Percentiles rank a stretch among this genome's conserved stretches.
phyloP scores from a whole-genome alignment of 176 grass and related monocot genomes.

The Secale cereale region DNA sequence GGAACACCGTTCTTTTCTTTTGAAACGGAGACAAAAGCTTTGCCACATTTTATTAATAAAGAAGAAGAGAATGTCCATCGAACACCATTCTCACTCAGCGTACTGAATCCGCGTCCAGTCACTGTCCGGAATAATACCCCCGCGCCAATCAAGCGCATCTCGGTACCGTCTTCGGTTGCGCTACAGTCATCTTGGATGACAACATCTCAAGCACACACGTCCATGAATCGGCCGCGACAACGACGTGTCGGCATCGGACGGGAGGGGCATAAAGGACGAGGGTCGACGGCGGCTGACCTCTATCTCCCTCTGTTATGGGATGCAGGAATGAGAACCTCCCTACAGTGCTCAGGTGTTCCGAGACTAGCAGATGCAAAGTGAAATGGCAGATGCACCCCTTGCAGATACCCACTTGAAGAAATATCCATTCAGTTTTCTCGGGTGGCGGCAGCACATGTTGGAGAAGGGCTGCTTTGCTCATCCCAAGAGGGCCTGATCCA shows the following conservation, averaged over 20 bases:
- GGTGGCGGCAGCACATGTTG: constrained; percentile 31
- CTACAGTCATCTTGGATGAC: not conserved
- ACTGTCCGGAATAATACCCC: not conserved
- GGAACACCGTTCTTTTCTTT: too few relatives aligned
- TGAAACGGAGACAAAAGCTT: too few relatives aligned
- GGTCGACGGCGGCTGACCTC: not conserved
- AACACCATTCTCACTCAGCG: not conserved
- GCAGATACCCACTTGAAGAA: too few relatives aligned
- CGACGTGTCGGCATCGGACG: not conserved
- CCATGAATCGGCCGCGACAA: not conserved
- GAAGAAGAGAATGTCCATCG: too few relatives aligned
- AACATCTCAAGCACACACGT: not conserved
- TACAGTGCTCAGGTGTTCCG: not conserved
- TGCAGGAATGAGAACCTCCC: not conserved
- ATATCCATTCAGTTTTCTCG: not conserved
- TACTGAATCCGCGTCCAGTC: constrained; percentile 29
- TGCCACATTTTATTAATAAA: too few relatives aligned
- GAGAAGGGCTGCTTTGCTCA: constrained; percentile 46
- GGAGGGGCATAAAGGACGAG: not conserved
- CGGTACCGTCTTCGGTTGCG: not conserved
- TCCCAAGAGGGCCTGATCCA: constrained; percentile 3
- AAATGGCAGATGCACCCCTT: not conserved
- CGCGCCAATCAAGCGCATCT: not conserved
- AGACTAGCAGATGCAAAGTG: not conserved
- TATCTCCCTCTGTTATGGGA: too few relatives aligned